Evolutionary conservation across 768 basidiomycete genomes (phyloP), one percentile per base, ranked within the genome.

Genomic region (Mycena alexandri): DNA sequence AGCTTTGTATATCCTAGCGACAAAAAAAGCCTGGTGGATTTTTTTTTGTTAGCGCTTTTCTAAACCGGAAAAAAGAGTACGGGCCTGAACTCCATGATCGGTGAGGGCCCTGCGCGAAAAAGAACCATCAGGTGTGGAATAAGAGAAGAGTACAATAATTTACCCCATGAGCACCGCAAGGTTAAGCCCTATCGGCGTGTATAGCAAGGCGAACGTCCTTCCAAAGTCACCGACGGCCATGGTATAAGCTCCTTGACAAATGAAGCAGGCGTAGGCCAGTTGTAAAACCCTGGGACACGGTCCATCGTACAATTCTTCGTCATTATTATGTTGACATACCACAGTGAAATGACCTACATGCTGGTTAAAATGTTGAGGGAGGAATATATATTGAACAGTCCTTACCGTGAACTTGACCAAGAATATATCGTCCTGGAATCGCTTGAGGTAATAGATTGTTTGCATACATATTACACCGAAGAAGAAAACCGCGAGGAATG

Each of bases 151-250:
- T 38, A 11, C 38, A 12, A 14, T 38, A 14, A 14, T 38, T 38
- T 38, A 38, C 38, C 29, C 38, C 38, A 38, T 38, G 38, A 38
- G 38, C 10, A 38, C 38, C 11, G 38, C 63, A 1, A 38, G 5
- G 38, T 50, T 65, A 21, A 65, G 56, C 5, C 55, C 56, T 56
- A 44, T 51, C 3, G 66, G 66, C 2, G 60, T 44, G 41, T 17
- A 67, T 38, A 67, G 42, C 36, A 67, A 38, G 2, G 9, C 25
- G 38, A 51, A 47, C 11, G 46, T 17, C 12, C 62, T n/a, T 12
- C 60, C 60, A 34, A 67, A 67, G 24, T 67, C 59, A 17, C 46
- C 50, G 66, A 67, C 66, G 36, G 41, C 25, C 66, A 62, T 56
- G 8, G 36, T 43, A 38, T 67, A 67, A 2, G 53, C 36, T 17